Evolutionary conservation across 148 eudicot species (phyloP).

Genomic region (Rhododendron simsii): DNA sequence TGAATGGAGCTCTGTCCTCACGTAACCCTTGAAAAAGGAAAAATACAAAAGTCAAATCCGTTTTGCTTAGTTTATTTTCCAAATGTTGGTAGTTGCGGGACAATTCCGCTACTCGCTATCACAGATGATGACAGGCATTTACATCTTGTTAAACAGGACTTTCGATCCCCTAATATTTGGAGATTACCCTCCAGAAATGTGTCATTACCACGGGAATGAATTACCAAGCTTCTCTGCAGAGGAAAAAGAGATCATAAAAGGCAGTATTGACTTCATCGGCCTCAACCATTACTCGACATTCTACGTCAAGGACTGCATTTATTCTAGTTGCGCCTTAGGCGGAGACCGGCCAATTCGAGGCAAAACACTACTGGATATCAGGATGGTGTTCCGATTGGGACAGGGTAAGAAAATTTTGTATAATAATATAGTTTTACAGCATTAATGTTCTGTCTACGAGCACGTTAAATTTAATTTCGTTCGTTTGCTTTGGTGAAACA

Average conservation of each 20-base stretch:
- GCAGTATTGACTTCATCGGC: constrained; percentile 78
- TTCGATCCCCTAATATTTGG: constrained; percentile 76
- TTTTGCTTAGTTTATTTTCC: background rate
- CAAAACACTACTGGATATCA: constrained; percentile 20
- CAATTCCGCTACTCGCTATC: background rate
- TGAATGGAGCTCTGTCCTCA: no score
- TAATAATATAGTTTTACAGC: background rate
- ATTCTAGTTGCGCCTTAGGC: constrained; percentile 27
- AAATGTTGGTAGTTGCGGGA: background rate
- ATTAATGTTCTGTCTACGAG: background rate
- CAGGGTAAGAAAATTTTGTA: constrained; percentile 25
- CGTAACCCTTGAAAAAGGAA: no score
- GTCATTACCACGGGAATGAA: constrained; percentile 33
- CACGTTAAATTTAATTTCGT: background rate
- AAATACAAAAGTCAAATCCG: no score
- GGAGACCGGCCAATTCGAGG: constrained; percentile 51
- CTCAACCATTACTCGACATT: constrained; percentile 68
- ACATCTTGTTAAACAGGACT: constrained; percentile 30
- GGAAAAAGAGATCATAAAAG: constrained; percentile 41
- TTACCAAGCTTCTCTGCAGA: constrained; percentile 51
- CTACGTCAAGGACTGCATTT: constrained; percentile 61
- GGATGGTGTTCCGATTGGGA: constrained; percentile 58
- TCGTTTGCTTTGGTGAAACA: constrained; percentile 12
- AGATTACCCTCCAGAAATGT: constrained; percentile 70
- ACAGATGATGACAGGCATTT: no score